Base-by-base conservation (phyloP, 2,329 filamentous ascomycete species). In the Pestalotiopsis sp. region DNA sequence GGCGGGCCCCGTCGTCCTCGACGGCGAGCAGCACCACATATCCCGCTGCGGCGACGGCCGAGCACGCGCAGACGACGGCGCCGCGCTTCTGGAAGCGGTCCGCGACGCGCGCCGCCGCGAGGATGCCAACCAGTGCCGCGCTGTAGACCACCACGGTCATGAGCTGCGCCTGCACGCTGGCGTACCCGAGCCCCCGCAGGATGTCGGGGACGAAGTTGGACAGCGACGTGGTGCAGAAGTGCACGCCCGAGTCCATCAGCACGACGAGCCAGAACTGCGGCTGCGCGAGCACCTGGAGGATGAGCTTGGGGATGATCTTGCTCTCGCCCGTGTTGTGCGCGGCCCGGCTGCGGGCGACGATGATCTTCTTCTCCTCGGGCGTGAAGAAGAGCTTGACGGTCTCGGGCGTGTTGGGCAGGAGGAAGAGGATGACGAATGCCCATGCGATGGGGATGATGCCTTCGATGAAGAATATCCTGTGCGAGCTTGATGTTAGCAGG, bases 211-310 rank as follows among this genome's bases (percentile, higher is more conserved):
- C 66, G 66, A 73, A 74, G 49, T 73, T 75, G 11, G 74, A 74
- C n/a, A 73, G 65, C 3, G 74, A 73, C 5, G 66, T 69, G 17
- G 71, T 67, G 69, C 73, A 75, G 68, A 74, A 76, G 25, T 71
- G 67, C 25, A 61, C 68, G 40, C 71, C 73, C 58, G 70, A 72
- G 67, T 69, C 68, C 9, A 75, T 70, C 1, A 74, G 61, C 2
- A 71, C 69, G 67, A 74, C 72, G 14, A 75, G 63, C 73, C 73
- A 76, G 64, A 76, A 76, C 49, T 74, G 72, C n/a, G 70, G 63
- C 45, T 75, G 73, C 12, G 69, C 45, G 61, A 76, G 68, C 2
- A 75, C 65, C n/a, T 66, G 66, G 65, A 66, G 68, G 45, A 76
- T 72, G 52, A 72, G 69, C 12, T 57, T 68, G 13, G 67, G 58